Evolutionary conservation across 371 early-diverging fungal species (phyloP).

Genomic region (Rhizoclosmatium hyalinum): DNA sequence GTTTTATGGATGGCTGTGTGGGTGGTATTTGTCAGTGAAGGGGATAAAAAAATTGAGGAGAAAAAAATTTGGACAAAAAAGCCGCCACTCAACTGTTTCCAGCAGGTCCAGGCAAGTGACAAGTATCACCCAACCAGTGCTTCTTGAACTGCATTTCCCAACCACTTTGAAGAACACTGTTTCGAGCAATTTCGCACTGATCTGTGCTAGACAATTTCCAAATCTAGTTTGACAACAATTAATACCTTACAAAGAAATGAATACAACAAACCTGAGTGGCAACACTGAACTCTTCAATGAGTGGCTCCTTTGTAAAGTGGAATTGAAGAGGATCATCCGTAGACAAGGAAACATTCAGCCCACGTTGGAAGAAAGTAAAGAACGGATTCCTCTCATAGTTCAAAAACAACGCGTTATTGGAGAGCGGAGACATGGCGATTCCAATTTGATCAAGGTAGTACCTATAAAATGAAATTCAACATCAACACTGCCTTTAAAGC

Average conservation of each 20-base stretch:
- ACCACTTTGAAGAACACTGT: conserved; percentile 94
- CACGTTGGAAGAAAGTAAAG: conserved; percentile 91
- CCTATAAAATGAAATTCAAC: conserved; percentile 18
- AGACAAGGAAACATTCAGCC: conserved; percentile 94
- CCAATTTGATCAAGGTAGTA: conserved; percentile 96
- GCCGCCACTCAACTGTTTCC: conserved; percentile 70
- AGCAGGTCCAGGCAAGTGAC: conserved; percentile 76
- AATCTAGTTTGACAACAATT: conserved; percentile 63
- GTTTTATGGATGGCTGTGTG: conserved; percentile 84
- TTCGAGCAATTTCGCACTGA: conserved; percentile 98
- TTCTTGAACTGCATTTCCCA: conserved; percentile 91
- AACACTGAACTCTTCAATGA: conserved; percentile 98
- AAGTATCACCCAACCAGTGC: conserved; percentile 91
- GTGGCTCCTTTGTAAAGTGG: conserved; percentile 97
- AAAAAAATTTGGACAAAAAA: neutral
- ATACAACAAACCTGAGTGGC: conserved; percentile 80
- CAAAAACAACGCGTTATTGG: conserved; percentile 97
- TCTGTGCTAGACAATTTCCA: conserved; percentile 95
- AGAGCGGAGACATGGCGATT: conserved; percentile 98
- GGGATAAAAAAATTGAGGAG: conserved; percentile 4
- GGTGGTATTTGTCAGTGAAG: too few species aligned
- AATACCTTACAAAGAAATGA: neutral
- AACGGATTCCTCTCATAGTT: conserved; percentile 97
- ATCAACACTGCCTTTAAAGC: neutral
- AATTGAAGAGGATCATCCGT: conserved; percentile 99